phyloP scores from a whole-genome alignment of 2,329 filamentous ascomycete species.

The Penicillium sp. region DNA sequence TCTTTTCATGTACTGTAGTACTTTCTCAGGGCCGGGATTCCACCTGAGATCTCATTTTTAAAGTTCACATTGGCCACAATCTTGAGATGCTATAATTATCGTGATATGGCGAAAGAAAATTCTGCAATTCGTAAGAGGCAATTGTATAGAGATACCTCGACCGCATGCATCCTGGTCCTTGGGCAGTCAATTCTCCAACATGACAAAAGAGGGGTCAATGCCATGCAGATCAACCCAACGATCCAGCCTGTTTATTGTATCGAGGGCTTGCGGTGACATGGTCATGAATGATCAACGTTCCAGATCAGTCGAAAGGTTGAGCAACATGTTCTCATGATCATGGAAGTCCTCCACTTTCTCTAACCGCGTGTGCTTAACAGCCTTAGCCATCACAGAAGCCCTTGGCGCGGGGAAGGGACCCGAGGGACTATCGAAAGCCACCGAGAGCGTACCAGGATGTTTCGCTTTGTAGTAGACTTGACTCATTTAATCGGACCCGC shows the following conservation, averaged over 20 bases:
- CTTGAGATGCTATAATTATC: background rate
- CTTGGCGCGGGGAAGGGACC: background rate
- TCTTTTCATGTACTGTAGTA: background rate
- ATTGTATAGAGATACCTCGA: constrained; percentile 2
- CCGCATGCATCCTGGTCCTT: constrained; percentile 11
- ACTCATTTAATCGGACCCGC: background rate
- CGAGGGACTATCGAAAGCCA: background rate
- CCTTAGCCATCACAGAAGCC: background rate
- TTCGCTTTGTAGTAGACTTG: background rate
- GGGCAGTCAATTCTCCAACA: background rate
- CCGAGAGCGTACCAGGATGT: background rate
- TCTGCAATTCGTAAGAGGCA: background rate
- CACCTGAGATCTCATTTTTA: constrained; percentile 10
- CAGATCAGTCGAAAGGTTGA: background rate
- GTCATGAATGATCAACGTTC: background rate
- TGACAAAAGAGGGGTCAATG: background rate
- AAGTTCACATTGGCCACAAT: constrained; percentile 2
- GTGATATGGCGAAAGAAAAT: background rate
- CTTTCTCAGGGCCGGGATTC: too few species aligned
- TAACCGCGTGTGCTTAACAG: background rate
- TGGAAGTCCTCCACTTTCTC: background rate
- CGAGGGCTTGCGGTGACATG: background rate
- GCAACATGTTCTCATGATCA: background rate
- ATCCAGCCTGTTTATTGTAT: background rate
- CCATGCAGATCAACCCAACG: constrained; percentile 5